These are phyloP conservation scores for Termitomyces sp. DNA, from an alignment of 768 basidiomycete genomes.

Conservation along the genomic window DNA sequence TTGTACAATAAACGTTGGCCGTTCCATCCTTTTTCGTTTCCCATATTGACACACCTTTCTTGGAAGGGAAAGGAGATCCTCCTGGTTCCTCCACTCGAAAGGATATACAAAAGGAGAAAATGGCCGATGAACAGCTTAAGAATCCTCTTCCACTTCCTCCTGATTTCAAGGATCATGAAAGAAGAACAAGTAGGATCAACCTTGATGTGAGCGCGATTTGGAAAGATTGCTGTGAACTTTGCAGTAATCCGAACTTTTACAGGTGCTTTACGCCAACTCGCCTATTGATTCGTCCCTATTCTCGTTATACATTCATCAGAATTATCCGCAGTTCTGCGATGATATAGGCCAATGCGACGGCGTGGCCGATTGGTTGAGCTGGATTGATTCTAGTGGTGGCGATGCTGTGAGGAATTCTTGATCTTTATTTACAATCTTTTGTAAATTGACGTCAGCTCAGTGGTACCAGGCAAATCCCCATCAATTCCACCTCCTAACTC, in stretches of 20 bases:
- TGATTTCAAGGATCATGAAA: slow-evolving; percentile 54
- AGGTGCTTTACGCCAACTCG: slow-evolving; percentile 64
- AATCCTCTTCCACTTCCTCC: slow-evolving; percentile 53
- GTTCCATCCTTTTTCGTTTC: not conserved
- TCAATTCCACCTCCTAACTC: slow-evolving; percentile 75
- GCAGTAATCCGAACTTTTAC: not conserved
- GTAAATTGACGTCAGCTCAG: slow-evolving; percentile 23
- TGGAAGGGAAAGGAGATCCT: slow-evolving; percentile 70
- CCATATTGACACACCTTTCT: slow-evolving; percentile 1
- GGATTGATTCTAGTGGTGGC: slow-evolving; percentile 64
- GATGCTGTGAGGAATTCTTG: slow-evolving; percentile 41
- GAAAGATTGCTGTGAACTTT: not conserved
- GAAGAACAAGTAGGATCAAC: slow-evolving; percentile 69
- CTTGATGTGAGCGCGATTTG: slow-evolving; percentile 48
- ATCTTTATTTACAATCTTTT: not conserved
- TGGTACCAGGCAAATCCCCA: slow-evolving; percentile 73
- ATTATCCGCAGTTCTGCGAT: slow-evolving; percentile 80
- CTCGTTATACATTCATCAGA: slow-evolving; percentile 90
- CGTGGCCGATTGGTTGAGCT: slow-evolving; percentile 72
- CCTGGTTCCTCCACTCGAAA: slow-evolving; percentile 50
- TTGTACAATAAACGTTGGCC: slow-evolving; percentile 89
- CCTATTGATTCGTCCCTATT: slow-evolving; percentile 91
- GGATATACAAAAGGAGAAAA: slow-evolving; percentile 58
- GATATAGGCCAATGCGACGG: slow-evolving; percentile 70
- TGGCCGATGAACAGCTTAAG: slow-evolving; percentile 46